A percentile compares a stretch with the other conserved stretches of the same genome.
phyloP scores from a whole-genome alignment of 192 early-diverging fungal genomes.

The Coemansia aciculifera region DNA sequence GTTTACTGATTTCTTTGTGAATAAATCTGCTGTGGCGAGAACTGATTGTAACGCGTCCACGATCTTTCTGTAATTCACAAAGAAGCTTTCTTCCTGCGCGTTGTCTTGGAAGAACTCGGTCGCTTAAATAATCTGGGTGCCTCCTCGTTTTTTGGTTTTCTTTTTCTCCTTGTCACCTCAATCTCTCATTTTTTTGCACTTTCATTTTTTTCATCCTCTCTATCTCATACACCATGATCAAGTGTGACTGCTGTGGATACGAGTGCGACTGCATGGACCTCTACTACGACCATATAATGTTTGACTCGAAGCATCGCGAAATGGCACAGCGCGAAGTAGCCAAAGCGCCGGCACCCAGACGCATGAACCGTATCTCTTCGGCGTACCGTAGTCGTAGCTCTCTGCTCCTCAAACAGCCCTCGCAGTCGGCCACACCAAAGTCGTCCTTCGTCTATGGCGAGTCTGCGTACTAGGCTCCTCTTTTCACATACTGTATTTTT shows the following conservation, averaged over 20 bases:
- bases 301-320: conserved; percentile 42
- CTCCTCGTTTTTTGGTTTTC: not conserved
- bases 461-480: conserved; percentile 5
- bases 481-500: not conserved
- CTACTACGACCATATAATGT: conserved; percentile 56
- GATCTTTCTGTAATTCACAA: not conserved
- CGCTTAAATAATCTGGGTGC: too few relatives aligned
- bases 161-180: too few relatives aligned
- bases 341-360: conserved; percentile 3
- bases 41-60: not conserved
- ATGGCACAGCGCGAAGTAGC: conserved; percentile 33
- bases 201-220: conserved; percentile 4
- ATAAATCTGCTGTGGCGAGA: not conserved
- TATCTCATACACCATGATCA: conserved; percentile 30
- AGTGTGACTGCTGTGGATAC: conserved; percentile 49
- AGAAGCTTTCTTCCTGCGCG: not conserved
- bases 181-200: not conserved
- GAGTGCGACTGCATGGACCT: conserved; percentile 56
- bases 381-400: conserved; percentile 27
- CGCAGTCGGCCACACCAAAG: conserved; percentile 15
- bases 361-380: conserved; percentile 13
- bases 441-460: conserved; percentile 20
- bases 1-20: not conserved
- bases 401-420: conserved; percentile 19
- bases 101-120: too few relatives aligned